These are phyloP conservation scores for Claviceps pusilla DNA, from an alignment of 2,329 filamentous ascomycete genomes.

Conservation along the genomic window DNA sequence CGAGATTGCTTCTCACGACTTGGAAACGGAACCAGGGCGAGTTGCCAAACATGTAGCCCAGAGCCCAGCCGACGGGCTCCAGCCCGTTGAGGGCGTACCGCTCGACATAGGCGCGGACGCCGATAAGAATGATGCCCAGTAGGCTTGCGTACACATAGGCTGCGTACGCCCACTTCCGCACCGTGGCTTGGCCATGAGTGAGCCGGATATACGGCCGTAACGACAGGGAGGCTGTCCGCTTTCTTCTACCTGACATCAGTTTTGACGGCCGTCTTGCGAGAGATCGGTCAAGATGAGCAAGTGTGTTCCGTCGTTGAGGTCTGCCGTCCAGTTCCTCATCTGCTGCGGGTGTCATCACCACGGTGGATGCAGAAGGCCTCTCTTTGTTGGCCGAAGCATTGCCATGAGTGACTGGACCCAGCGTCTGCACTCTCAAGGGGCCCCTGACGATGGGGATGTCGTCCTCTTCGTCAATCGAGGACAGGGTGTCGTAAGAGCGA, in stretches of 20 bases:
- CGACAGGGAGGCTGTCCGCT: constrained; percentile 48
- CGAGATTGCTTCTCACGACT: constrained; percentile 52
- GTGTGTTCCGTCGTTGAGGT: constrained; percentile 34
- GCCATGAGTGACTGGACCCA: constrained; percentile 10
- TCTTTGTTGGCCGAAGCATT: not conserved
- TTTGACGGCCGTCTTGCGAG: constrained; percentile 28
- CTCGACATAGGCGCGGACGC: constrained; percentile 56
- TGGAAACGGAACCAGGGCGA: constrained; percentile 55
- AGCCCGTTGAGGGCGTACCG: constrained; percentile 50
- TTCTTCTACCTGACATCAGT: constrained; percentile 50
- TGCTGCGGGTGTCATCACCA: not conserved
- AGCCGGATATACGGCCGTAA: constrained; percentile 64
- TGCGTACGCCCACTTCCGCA: constrained; percentile 75
- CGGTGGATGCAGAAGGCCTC: not conserved
- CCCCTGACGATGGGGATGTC: constrained; percentile 8
- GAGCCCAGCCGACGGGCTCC: constrained; percentile 84
- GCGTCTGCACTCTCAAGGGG: constrained; percentile 16
- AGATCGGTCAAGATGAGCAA: constrained; percentile 28
- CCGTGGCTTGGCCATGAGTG: constrained; percentile 59
- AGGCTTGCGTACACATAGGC: constrained; percentile 60
- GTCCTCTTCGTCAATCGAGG: constrained; percentile 19
- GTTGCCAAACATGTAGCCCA: constrained; percentile 80
- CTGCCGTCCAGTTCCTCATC: constrained; percentile 4
- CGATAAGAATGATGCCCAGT: constrained; percentile 49
- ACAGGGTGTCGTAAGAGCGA: constrained; percentile 16